phyloP scores from a whole-genome alignment of 768 basidiomycete species.

The Pleurotus ostreatus region DNA sequence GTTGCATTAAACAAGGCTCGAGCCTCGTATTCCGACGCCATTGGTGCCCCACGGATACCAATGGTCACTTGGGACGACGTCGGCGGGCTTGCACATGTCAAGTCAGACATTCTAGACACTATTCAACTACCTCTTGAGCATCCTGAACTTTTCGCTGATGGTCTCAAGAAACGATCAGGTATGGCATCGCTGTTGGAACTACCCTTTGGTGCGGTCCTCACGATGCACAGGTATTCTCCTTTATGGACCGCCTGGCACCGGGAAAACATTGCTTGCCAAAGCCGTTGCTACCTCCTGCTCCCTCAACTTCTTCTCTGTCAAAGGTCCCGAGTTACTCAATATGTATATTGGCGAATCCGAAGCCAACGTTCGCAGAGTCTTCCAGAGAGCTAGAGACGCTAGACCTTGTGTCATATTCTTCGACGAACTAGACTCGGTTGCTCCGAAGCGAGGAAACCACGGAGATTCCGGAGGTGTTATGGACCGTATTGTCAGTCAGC shows the following conservation, averaged over 20 bases:
- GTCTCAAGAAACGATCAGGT: constrained; percentile 96
- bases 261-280: constrained; percentile 93
- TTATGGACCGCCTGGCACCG: constrained; percentile 94
- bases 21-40: constrained; percentile 80
- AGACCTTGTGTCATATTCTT: constrained; percentile 96
- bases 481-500: constrained; percentile 95
- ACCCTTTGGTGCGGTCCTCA: no score
- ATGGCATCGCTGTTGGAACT: constrained; percentile 6
- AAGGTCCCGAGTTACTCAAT: constrained; percentile 92
- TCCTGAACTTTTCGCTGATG: constrained; percentile 86
- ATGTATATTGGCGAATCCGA: constrained; percentile 99
- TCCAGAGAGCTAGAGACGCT: constrained; percentile 88
- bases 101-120: constrained; percentile 92
- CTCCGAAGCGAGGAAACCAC: constrained; percentile 91
- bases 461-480: constrained; percentile 97
- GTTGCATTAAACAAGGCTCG: constrained; percentile 68
- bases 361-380: constrained; percentile 92
- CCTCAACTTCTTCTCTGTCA: constrained; percentile 95
- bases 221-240: constrained; percentile 68
- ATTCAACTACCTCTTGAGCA: constrained; percentile 89
- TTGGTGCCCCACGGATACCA: constrained; percentile 97
- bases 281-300: constrained; percentile 95
- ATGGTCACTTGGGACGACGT: constrained; percentile 97
- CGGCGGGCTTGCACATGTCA: constrained; percentile 84
- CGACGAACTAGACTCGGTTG: constrained; percentile 93